Evolutionary conservation across 2,329 filamentous ascomycete species (phyloP).

Genomic region (Penicillium sp.): DNA sequence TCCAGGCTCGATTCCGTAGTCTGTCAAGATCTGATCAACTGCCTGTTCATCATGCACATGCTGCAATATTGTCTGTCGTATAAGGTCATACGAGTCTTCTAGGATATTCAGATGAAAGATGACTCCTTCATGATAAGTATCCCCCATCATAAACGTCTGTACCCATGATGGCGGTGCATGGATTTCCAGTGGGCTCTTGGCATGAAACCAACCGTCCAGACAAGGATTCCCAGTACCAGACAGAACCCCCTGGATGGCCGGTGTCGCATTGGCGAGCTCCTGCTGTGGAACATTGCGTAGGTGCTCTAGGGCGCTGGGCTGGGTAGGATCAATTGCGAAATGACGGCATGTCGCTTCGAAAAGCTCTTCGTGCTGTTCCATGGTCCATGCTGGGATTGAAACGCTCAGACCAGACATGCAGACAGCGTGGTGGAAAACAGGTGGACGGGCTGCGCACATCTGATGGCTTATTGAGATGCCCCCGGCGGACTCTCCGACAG

Average conservation of each 20-base stretch:
- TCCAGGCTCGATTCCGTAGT: constrained; percentile 18
- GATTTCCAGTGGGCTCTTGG: constrained; percentile 15
- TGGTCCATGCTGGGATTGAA: constrained; percentile 21
- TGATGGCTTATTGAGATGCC: constrained; percentile 26
- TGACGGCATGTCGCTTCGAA: constrained; percentile 20
- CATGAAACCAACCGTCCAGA: constrained; percentile 25
- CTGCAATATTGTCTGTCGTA: constrained; percentile 14
- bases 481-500: constrained; percentile 26
- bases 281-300: constrained; percentile 22
- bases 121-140: constrained; percentile 25
- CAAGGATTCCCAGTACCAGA: constrained; percentile 25
- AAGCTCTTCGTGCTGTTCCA: constrained; percentile 21
- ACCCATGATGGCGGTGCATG: constrained; percentile 20
- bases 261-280: constrained; percentile 22
- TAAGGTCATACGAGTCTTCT: constrained; percentile 16
- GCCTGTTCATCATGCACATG: constrained; percentile 14
- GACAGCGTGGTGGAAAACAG: constrained; percentile 21
- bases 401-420: constrained; percentile 24
- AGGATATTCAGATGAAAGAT: constrained; percentile 25
- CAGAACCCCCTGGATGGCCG: constrained; percentile 20
- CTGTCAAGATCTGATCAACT: constrained; percentile 18
- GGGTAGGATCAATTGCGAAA: constrained; percentile 19
- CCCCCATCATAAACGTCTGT: constrained; percentile 22
- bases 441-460: constrained; percentile 17
- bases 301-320: constrained; percentile 16